Base-by-base conservation (phyloP, 305 asterid genomes). In the Fraxinus sp. region DNA sequence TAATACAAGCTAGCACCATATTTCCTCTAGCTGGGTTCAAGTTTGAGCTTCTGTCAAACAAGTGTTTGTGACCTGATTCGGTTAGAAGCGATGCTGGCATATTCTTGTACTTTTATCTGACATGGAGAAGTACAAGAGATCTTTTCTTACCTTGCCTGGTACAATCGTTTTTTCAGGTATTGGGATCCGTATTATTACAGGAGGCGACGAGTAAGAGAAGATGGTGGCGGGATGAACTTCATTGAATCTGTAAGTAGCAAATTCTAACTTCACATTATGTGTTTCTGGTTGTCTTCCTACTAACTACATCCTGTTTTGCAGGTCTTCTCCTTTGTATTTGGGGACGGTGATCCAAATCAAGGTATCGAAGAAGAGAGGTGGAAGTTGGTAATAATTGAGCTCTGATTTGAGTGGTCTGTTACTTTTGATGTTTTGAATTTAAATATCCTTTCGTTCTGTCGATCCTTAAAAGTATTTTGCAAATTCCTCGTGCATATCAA, bases 321-420 rank as follows among this genome's bases (percentile, higher is more conserved):
- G 99, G 93, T 97, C 79, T 97, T 96, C 78, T 97, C 99, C 84
- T 90, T 97, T 85, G 99, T 97, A 74, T 97, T 97, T 82, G 99
- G 99, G 75, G 99, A 97, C 86, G 99, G 99, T 84, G 99, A 97
- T 94, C 99, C 99, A 88, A 97, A 97, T 85, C 95, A 97, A 90
- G 99, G 97, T 84, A 97, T 94, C 88, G 99, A 94, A 91, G 99
- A 93, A 94, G 96, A 94, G 90, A 92, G 98, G 94, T 97, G 99
- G 99, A 97, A 97, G 99, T 93, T 97, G 99, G 99, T 97, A 97
- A 97, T 97, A 89, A 88, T 86, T 86, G 91, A 88, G 93, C 91
- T 89, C 92, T 90, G 92, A 90, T 89, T 91, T 90, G 90, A 88
- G 94, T 91, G 98, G 94, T 94, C 93, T 90, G 93, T 91, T 90